Evolutionary conservation across 306 rosid species (phyloP).

Genomic region (Sindora glabra): DNA sequence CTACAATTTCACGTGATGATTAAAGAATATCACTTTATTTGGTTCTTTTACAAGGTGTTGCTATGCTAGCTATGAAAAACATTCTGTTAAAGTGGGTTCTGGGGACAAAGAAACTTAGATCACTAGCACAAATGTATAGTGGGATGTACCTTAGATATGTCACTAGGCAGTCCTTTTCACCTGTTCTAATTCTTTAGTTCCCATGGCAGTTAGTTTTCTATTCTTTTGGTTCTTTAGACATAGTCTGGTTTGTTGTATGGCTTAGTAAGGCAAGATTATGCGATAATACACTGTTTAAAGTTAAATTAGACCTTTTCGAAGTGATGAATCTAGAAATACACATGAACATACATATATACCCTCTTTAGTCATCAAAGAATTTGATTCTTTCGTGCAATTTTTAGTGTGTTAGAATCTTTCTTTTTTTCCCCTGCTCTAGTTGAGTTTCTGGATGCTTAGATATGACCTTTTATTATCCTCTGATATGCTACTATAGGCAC

Average conservation of each 20-base stretch:
- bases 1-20: background rate
- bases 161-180: slow-evolving; percentile 94
- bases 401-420: too few species aligned
- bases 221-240: slow-evolving; percentile 95
- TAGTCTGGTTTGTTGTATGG: slow-evolving; percentile 80
- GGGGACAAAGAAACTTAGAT: slow-evolving; percentile 96
- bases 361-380: too few species aligned
- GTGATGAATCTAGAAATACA: background rate
- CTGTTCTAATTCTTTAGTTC: slow-evolving; percentile 70
- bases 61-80: slow-evolving; percentile 99
- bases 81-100: slow-evolving; percentile 92
- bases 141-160: slow-evolving; percentile 99
- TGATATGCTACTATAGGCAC: slow-evolving; percentile 44
- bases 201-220: slow-evolving; percentile 98
- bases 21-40: slow-evolving; percentile 19
- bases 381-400: too few species aligned
- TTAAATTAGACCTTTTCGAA: too few species aligned
- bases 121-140: slow-evolving; percentile 88
- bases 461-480: slow-evolving; percentile 4
- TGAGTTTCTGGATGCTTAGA: too few species aligned
- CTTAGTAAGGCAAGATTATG: slow-evolving; percentile 51
- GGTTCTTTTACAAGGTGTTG: slow-evolving; percentile 67
- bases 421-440: too few species aligned
- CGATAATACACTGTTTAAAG: too few species aligned
- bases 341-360: background rate